Percentiles rank a stretch among this genome's conserved stretches.
Conservation (phyloP, 2,329 filamentous ascomycete species). For the Scolecobasidium constrictum region DNA sequence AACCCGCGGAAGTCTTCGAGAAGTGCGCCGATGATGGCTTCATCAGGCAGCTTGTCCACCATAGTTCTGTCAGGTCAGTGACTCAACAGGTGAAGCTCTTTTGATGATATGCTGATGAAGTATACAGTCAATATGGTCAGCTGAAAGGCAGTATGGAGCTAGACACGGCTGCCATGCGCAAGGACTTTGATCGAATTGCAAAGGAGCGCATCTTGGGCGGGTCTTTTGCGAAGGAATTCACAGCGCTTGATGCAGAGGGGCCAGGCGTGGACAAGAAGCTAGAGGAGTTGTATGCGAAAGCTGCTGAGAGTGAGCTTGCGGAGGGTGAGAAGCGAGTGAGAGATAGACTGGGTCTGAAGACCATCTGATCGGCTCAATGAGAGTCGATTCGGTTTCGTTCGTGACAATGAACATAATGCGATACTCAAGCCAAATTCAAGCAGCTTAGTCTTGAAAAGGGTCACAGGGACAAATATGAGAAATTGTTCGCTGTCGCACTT, state of each 20-base stretch:
- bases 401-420: no score
- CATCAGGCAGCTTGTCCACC: constrained; percentile 13
- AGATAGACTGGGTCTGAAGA: constrained; percentile 10
- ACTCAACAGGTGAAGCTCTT: no score
- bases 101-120: no score
- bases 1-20: constrained; percentile 15
- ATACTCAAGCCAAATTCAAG: no score
- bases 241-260: constrained; percentile 5
- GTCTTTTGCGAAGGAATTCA: constrained; percentile 10
- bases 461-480: no score
- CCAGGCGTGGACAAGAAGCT: constrained; percentile 10
- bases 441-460: no score
- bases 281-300: constrained; percentile 9
- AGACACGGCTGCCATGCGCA: constrained; percentile 6
- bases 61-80: constrained; percentile 13
- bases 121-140: constrained; percentile 15
- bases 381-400: no score
- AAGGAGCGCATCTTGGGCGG: constrained; percentile 10
- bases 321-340: constrained; percentile 10
- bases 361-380: background rate
- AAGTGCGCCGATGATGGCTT: constrained; percentile 16
- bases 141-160: constrained; percentile 13
- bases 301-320: constrained; percentile 10
- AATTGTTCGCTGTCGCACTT: no score
- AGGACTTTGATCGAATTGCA: constrained; percentile 10